These are phyloP conservation scores for Penicillium crustosum DNA, from an alignment of 2,329 filamentous ascomycete genomes.

Conservation along the genomic window DNA sequence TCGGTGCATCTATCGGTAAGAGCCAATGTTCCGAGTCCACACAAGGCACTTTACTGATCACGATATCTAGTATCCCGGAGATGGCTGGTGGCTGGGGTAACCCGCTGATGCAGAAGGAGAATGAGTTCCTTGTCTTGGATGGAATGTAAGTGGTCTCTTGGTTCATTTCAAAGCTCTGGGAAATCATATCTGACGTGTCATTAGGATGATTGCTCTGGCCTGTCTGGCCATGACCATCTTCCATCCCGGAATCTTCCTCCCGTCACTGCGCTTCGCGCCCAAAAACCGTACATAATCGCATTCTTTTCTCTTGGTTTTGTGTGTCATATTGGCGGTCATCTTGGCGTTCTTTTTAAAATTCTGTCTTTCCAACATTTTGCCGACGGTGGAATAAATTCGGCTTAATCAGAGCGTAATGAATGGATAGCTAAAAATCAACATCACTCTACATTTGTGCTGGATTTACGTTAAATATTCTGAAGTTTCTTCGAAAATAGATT, in stretches of 20 bases:
- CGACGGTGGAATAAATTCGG: background rate
- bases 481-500: background rate
- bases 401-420: background rate
- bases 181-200: constrained; percentile 1
- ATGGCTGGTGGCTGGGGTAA: constrained; percentile 54
- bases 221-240: constrained; percentile 43
- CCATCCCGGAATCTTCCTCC: constrained; percentile 49
- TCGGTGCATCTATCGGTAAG: constrained; percentile 47
- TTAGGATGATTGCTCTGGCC: constrained; percentile 49
- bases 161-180: background rate
- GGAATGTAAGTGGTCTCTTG: constrained; percentile 43
- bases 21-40: background rate
- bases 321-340: background rate
- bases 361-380: background rate
- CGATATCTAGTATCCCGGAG: constrained; percentile 45
- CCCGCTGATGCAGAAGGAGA: constrained; percentile 48
- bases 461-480: background rate
- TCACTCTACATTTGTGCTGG: background rate
- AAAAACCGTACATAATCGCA: constrained; percentile 21
- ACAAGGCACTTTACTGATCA: constrained; percentile 3
- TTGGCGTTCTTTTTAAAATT: background rate
- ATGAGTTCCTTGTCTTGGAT: constrained; percentile 50
- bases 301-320: background rate
- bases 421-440: background rate
- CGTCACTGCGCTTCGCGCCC: constrained; percentile 30